Conservation (phyloP, 2,329 filamentous ascomycete genomes). For the Botrytis cinerea region DNA sequence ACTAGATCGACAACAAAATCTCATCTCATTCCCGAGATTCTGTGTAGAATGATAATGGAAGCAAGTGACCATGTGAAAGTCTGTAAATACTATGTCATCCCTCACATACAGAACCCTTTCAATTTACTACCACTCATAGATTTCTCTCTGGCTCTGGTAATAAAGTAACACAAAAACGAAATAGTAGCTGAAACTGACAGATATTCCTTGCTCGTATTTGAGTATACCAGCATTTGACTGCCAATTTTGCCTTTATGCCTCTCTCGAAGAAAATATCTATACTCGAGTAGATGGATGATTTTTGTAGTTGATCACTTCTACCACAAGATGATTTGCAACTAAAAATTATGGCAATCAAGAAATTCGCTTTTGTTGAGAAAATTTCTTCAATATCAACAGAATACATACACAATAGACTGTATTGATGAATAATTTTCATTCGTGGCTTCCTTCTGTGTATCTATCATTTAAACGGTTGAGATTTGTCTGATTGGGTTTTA, state of each 20-base stretch:
- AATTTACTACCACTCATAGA: not conserved
- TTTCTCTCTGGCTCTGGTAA: not conserved
- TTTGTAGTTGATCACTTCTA: not conserved
- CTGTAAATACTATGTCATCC: not conserved
- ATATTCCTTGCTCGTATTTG: not conserved
- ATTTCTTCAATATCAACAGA: not conserved
- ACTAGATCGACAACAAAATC: not conserved
- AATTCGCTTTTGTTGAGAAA: not conserved
- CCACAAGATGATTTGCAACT: not conserved
- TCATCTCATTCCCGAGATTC: not conserved
- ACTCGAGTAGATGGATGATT: not conserved
- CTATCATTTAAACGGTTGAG: conserved; percentile 16
- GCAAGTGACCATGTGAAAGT: not conserved
- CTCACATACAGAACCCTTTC: not conserved
- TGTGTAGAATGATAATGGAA: not conserved
- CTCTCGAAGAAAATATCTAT: not conserved
- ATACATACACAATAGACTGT: not conserved
- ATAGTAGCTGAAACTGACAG: not conserved
- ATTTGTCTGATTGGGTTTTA: conserved; percentile 20
- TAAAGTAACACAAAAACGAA: too few relatives aligned
- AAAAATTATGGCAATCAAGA: not conserved
- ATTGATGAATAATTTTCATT: not conserved
- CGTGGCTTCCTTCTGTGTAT: conserved; percentile 12
- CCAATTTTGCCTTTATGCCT: not conserved
- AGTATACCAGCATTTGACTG: not conserved